Evolutionary conservation across 352 stramenopile genomes (phyloP).

Genomic region (Pythium scleroteichum): DNA sequence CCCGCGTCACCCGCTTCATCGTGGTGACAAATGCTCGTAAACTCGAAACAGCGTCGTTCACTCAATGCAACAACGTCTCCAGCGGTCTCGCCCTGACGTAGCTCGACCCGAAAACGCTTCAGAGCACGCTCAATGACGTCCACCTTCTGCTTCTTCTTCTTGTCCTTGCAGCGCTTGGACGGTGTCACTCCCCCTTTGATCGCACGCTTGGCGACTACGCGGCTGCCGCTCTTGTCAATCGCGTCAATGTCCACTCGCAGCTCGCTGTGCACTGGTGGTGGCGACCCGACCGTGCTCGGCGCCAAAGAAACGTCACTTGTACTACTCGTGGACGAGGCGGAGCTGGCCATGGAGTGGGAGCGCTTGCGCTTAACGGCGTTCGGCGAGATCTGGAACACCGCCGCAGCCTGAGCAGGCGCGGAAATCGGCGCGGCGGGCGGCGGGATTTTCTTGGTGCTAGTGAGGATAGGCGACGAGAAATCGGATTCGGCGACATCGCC

Average conservation of each 20-base stretch:
- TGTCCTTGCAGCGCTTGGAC: conserved; percentile 57
- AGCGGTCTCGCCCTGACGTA: conserved; percentile 23
- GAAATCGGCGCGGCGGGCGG: conserved; percentile 7
- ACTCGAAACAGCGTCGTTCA: conserved; percentile 42
- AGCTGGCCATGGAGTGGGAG: conserved; percentile 42
- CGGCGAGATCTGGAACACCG: conserved; percentile 39
- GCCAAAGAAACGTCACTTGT: conserved; percentile 30
- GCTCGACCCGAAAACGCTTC: conserved; percentile 44
- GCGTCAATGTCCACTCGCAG: conserved; percentile 26
- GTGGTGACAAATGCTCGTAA: conserved; percentile 45
- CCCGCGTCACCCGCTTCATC: conserved; percentile 13
- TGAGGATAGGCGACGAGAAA: neutral
- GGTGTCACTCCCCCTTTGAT: conserved; percentile 37
- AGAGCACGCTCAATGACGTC: conserved; percentile 66
- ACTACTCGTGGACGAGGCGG: conserved; percentile 8
- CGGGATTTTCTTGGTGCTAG: neutral
- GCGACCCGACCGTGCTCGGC: neutral
- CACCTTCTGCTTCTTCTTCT: conserved; percentile 57
- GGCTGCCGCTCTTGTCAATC: conserved; percentile 1
- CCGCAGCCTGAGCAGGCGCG: neutral
- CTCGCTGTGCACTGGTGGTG: neutral
- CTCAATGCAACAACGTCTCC: neutral
- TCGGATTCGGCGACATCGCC: neutral
- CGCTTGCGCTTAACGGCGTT: conserved; percentile 64
- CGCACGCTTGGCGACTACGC: conserved; percentile 22